Conservation (phyloP, 163 green algal species). For the Scenedesmus sp. region DNA sequence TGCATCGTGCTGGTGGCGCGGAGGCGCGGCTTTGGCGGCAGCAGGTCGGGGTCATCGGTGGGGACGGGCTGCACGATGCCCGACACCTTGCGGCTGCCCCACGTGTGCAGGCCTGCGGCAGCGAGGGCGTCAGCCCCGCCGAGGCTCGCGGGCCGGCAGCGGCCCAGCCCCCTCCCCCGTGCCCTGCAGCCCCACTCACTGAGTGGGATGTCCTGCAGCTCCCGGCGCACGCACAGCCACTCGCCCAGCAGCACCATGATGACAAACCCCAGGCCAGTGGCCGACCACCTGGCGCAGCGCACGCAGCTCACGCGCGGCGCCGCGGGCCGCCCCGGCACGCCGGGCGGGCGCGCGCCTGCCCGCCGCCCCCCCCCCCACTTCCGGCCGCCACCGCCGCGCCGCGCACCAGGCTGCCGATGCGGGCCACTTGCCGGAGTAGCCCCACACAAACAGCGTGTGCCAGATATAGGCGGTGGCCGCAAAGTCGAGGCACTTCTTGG, state of each 20-base stretch:
- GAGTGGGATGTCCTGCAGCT: slow-evolving; percentile 93
- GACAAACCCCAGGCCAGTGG: slow-evolving; percentile 68
- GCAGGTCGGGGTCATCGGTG: slow-evolving; percentile 34
- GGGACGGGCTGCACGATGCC: slow-evolving; percentile 18
- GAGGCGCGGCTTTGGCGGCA: slow-evolving; percentile 16
- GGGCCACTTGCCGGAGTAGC: slow-evolving; percentile 72
- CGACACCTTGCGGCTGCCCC: slow-evolving; percentile 35
- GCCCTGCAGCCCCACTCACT: slow-evolving; percentile 10
- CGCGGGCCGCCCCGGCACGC: background rate
- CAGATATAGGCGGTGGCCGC: slow-evolving; percentile 85
- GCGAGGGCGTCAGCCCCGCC: background rate
- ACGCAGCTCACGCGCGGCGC: background rate
- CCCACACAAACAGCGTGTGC: slow-evolving; percentile 76
- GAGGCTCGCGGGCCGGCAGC: background rate
- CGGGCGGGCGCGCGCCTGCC: background rate
- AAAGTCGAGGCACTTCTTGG: slow-evolving; percentile 98
- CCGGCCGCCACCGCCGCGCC: background rate
- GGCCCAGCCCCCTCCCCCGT: background rate
- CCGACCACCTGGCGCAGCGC: slow-evolving; percentile 73
- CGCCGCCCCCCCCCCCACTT: background rate
- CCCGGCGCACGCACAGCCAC: slow-evolving; percentile 88
- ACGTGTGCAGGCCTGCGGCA: slow-evolving; percentile 28
- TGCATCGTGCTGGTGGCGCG: slow-evolving; percentile 8
- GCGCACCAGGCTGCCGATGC: slow-evolving; percentile 73
- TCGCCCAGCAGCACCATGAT: slow-evolving; percentile 87